Base-by-base conservation (phyloP, 2,329 filamentous ascomycete genomes). In the Colletotrichum nymphaeae region DNA sequence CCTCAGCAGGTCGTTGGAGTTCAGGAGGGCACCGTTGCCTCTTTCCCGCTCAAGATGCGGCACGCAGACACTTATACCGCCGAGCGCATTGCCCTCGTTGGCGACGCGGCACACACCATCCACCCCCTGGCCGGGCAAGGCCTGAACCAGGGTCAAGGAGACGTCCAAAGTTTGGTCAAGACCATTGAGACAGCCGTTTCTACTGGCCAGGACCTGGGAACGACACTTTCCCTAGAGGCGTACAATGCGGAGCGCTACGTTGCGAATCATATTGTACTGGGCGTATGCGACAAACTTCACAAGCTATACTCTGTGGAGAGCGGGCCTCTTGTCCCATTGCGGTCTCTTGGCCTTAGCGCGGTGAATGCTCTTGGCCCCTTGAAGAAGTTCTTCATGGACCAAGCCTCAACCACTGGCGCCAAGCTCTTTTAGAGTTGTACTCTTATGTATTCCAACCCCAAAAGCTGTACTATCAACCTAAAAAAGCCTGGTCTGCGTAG, bases 91-190 rank as follows among this genome's bases (percentile, higher is more conserved):
- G 97, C 95, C 1, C 89, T 99, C 1, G 91, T 99, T 46, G 97
- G 97, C 74, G 97, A 99, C 76, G 97, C 97, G 1, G 97, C 97
- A 8, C 97, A 99, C 81, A 97, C 95, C 1, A 92, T 98, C 76
- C 97, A 99, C 81, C 97, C 97, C 0, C 91, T 99, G 4, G 97
- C 95, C 1, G 97, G 97, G 1, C 97, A 98, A 83, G 97, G 97
- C 1, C 87, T 99, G 16, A 99, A 99, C 80, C 93, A 97, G 78
- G 97, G 97, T 1, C 93, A 98, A 75, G 95, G 91, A 22, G 97
- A 99, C 80, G 93, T 97, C 0, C 92, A 94, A 78, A 93, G 93
- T 66, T 89, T 99, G 0, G 91, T 92, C 7, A 88, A 88, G 75
- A 92, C 92, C 0, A 93, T 99, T 63, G 91, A 92, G 73, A 92